These are phyloP conservation scores for Tolypocladium cylindrosporum DNA, from an alignment of 2,329 filamentous ascomycete genomes.

Conservation along the genomic window DNA sequence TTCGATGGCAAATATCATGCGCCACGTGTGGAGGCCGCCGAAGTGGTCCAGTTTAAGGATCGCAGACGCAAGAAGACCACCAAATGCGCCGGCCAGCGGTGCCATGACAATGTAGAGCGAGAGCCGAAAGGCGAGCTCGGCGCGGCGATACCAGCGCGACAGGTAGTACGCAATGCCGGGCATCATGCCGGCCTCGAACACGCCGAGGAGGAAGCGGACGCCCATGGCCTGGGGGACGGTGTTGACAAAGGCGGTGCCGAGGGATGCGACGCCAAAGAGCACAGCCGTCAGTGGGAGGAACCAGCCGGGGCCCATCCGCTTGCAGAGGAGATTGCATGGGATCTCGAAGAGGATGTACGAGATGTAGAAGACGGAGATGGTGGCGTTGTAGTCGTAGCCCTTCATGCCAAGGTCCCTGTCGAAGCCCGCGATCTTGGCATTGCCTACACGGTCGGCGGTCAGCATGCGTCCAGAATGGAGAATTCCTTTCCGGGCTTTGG, in stretches of 20 bases:
- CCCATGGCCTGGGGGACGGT: constrained; percentile 40
- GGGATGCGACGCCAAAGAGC: constrained; percentile 51
- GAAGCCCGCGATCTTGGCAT: constrained; percentile 56
- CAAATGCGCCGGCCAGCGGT: constrained; percentile 61
- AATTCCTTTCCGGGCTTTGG: not conserved
- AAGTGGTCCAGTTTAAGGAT: constrained; percentile 54
- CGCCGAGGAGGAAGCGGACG: constrained; percentile 56
- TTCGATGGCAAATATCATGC: constrained; percentile 63
- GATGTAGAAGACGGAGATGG: constrained; percentile 62
- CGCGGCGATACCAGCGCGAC: constrained; percentile 60
- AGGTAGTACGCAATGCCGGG: constrained; percentile 68
- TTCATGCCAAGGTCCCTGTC: constrained; percentile 49
- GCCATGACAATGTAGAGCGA: constrained; percentile 63
- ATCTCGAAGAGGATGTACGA: constrained; percentile 67
- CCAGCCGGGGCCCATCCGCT: constrained; percentile 62
- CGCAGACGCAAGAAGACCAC: constrained; percentile 53
- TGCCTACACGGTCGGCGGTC: constrained; percentile 33
- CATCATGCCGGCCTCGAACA: constrained; percentile 66
- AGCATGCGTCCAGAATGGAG: not conserved
- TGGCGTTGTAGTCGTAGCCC: constrained; percentile 58
- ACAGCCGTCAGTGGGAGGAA: constrained; percentile 55
- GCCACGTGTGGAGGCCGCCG: constrained; percentile 46
- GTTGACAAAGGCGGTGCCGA: constrained; percentile 56
- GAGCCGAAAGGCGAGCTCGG: constrained; percentile 57
- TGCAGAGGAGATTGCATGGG: constrained; percentile 58